A percentile compares a stretch with the other conserved stretches of the same genome.
Evolutionary conservation across 371 early-diverging fungal species (phyloP).

Genomic region (Mucor circinelloides): DNA sequence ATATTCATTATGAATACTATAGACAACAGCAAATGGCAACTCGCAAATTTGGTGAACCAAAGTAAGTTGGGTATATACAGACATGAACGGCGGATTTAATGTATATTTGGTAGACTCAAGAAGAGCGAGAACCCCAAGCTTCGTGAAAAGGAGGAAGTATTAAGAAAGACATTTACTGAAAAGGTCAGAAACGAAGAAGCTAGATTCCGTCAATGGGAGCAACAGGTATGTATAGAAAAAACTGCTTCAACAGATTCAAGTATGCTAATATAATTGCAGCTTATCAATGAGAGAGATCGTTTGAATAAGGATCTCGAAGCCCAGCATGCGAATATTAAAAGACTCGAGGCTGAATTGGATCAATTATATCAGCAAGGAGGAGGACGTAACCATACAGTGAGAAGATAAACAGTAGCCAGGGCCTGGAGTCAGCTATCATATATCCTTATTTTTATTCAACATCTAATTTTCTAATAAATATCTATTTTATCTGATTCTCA

Average conservation of each 20-base stretch:
- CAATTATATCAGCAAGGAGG: constrained; percentile 51
- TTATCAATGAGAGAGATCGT: constrained; percentile 95
- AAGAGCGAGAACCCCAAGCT: constrained; percentile 80
- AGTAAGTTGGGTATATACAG: constrained; percentile 35
- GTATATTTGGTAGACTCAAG: neutral
- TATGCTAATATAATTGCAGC: constrained; percentile 56
- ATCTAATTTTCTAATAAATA: neutral
- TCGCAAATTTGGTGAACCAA: constrained; percentile 74
- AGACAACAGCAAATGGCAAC: constrained; percentile 80
- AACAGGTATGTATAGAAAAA: constrained; percentile 41
- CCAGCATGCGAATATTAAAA: constrained; percentile 90
- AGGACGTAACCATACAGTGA: constrained; percentile 16
- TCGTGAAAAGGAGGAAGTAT: constrained; percentile 91
- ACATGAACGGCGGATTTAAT: neutral
- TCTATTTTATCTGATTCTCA: neutral
- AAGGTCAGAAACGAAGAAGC: constrained; percentile 91
- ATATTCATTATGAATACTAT: constrained; percentile 89
- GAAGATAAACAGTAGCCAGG: constrained; percentile 5
- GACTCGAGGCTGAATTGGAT: constrained; percentile 86
- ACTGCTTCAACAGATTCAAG: neutral
- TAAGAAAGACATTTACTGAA: constrained; percentile 91
- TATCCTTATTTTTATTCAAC: neutral
- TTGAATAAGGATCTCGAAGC: constrained; percentile 95
- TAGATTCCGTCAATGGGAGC: constrained; percentile 94
- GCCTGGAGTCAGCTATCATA: neutral